Base-by-base conservation (phyloP, 768 basidiomycete genomes). In the Termitomyces sp. region DNA sequence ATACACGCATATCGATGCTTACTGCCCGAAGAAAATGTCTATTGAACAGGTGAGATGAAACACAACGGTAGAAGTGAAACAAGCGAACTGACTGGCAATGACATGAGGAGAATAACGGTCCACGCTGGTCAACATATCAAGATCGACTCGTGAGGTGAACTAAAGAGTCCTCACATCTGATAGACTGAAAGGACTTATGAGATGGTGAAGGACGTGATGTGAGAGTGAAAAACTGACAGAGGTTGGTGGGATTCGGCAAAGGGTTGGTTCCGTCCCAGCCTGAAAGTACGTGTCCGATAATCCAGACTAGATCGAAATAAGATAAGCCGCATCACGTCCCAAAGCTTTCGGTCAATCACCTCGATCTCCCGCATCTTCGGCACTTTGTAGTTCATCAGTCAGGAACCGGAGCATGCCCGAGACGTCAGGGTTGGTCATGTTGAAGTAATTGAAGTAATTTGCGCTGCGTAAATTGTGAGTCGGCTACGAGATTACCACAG, bases 91-190 rank as follows among this genome's bases (percentile, higher is more conserved):
- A 87, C 85, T 86, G 44, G 87, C 85, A 59, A 90, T 86, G 55
- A 89, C 87, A 63, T 90, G 88, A 31, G 87, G 87, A 8, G 87
- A 85, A 69, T 78, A 90, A n/a, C 87, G 85, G 63, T 90, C 87
- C 55, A 90, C 83, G 55, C 87, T 88, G n/a, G 51, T 44, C 31
- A 16, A 59, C 39, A 46, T 53, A 13, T 29, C n/a, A 48, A 13
- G 34, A 31, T 57, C 43, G 59, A 39, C 31, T 52, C n/a, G n/a
- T 29, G 20, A 14, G 18, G 43, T 22, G 47, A 4, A n/a, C 13
- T 47, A n/a, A 48, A 57, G 42, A 48, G 47, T 8, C 53, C 64
- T 57, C 56, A 77, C 76, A 78, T 75, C 59, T 75, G 73, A 63
- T 76, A 75, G 59, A 76, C 70, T 70, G 61, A 3, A n/a, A 52